Percentiles rank a stretch among this genome's conserved stretches.
Evolutionary conservation across 495 filamentous ascomycete species (phyloP).

Genomic region (Daldinia caldariorum): DNA sequence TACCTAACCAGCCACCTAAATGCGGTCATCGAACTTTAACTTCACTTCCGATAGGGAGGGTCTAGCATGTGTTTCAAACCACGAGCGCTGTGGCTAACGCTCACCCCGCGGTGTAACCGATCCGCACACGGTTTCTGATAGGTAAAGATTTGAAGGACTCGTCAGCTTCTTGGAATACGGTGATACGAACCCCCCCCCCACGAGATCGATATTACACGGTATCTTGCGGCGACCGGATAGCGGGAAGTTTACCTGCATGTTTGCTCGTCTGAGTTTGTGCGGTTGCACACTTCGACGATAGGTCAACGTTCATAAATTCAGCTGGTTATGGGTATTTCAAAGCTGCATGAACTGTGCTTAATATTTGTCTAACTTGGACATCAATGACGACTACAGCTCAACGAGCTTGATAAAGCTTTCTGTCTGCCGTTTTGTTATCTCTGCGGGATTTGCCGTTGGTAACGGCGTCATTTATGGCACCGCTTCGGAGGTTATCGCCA

Average conservation of each 20-base stretch:
- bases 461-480: slow-evolving; percentile 95
- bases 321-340: not conserved
- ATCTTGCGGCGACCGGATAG: slow-evolving; percentile 15
- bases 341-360: not conserved
- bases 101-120: slow-evolving; percentile 14
- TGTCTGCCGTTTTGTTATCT: slow-evolving; percentile 78
- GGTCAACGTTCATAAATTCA: not conserved
- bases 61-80: not conserved
- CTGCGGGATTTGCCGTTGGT: slow-evolving; percentile 73
- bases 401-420: slow-evolving; percentile 84
- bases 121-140: not conserved
- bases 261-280: not conserved
- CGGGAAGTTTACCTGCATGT: not conserved
- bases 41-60: slow-evolving; percentile 14
- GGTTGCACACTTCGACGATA: slow-evolving; percentile 7
- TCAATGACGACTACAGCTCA: slow-evolving; percentile 78
- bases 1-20: slow-evolving; percentile 19
- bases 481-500: slow-evolving; percentile 87
- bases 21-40: slow-evolving; percentile 17
- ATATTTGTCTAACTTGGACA: not conserved
- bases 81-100: not conserved
- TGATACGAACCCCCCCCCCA: slow-evolving; percentile 10
- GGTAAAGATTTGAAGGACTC: slow-evolving; percentile 12
- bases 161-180: slow-evolving; percentile 31
- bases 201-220: slow-evolving; percentile 30